Evolutionary conservation across 768 basidiomycete genomes (phyloP).

Genomic region (Russula sp.): DNA sequence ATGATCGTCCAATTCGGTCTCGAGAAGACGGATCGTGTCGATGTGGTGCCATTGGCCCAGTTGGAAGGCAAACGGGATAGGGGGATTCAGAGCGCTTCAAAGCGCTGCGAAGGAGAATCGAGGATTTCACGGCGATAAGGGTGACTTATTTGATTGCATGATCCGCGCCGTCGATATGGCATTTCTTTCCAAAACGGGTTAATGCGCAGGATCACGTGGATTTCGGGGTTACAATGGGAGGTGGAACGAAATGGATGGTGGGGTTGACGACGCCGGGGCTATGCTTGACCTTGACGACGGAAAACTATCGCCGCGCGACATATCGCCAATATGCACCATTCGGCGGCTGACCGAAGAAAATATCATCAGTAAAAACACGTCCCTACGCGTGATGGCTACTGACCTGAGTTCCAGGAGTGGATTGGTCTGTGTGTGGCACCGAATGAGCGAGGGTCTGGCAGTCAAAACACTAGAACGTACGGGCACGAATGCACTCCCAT

Average conservation of each 20-base stretch:
- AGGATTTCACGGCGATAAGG: conserved; percentile 19
- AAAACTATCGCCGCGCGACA: conserved; percentile 43
- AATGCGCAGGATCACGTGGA: conserved; percentile 23
- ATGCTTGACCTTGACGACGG: conserved; percentile 16
- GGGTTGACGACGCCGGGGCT: conserved; percentile 15
- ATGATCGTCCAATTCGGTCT: conserved; percentile 9
- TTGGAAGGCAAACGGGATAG: neutral
- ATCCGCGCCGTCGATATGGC: conserved; percentile 27
- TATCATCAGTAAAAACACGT: conserved; percentile 13
- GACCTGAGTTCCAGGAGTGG: conserved; percentile 50
- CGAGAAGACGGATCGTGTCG: neutral
- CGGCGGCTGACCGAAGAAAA: conserved; percentile 40
- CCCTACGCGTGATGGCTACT: conserved; percentile 25
- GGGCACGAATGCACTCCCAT: conserved; percentile 70
- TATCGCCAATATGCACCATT: conserved; percentile 47
- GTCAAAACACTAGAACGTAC: conserved; percentile 43
- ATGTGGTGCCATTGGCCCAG: conserved; percentile 7
- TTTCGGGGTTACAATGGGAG: conserved; percentile 17
- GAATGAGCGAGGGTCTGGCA: conserved; percentile 11
- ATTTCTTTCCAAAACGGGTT: conserved; percentile 15
- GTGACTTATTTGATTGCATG: conserved; percentile 22
- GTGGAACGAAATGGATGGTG: neutral
- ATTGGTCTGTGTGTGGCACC: conserved; percentile 49
- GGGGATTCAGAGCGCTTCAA: conserved; percentile 1
- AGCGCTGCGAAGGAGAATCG: neutral